Conservation (phyloP, 2,329 filamentous ascomycete species). For the Grosmannia huntii region DNA sequence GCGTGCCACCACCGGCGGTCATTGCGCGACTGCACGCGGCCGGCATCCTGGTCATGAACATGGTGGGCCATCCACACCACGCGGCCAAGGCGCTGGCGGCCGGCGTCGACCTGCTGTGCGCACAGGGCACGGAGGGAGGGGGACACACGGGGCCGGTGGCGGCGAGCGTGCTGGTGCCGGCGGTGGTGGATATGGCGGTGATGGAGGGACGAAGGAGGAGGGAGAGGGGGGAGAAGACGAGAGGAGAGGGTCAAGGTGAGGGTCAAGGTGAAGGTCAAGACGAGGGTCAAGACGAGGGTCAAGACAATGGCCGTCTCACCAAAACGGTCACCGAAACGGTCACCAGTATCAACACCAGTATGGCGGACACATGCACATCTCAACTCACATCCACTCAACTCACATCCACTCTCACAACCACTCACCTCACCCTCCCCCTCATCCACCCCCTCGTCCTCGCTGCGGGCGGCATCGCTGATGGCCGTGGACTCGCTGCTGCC, state of each 20-base stretch:
- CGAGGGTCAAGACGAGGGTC: too few species aligned
- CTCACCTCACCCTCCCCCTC: constrained; percentile 5
- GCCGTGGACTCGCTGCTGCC: constrained; percentile 64
- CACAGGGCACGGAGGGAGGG: constrained; percentile 86
- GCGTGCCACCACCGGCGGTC: constrained; percentile 62
- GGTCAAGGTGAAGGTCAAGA: too few species aligned
- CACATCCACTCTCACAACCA: too few species aligned
- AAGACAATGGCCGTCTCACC: too few species aligned
- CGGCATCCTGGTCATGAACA: constrained; percentile 86
- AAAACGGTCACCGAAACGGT: too few species aligned
- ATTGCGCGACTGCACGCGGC: constrained; percentile 67
- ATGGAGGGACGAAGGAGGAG: constrained; percentile 38
- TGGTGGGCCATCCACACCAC: constrained; percentile 89
- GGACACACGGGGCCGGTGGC: constrained; percentile 86
- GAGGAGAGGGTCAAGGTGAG: too few species aligned
- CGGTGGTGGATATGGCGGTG: constrained; percentile 71
- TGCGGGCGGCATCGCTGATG: constrained; percentile 77
- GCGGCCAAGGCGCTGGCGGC: constrained; percentile 76
- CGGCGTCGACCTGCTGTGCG: constrained; percentile 82
- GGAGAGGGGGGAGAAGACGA: not conserved
- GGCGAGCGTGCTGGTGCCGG: constrained; percentile 74
- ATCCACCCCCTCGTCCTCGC: constrained; percentile 64
- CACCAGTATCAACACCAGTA: too few species aligned
- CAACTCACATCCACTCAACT: too few species aligned
- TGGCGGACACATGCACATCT: too few species aligned